These are phyloP conservation scores for Seiridium cupressi DNA, from an alignment of 2,329 filamentous ascomycete genomes.

Conservation along the genomic window DNA sequence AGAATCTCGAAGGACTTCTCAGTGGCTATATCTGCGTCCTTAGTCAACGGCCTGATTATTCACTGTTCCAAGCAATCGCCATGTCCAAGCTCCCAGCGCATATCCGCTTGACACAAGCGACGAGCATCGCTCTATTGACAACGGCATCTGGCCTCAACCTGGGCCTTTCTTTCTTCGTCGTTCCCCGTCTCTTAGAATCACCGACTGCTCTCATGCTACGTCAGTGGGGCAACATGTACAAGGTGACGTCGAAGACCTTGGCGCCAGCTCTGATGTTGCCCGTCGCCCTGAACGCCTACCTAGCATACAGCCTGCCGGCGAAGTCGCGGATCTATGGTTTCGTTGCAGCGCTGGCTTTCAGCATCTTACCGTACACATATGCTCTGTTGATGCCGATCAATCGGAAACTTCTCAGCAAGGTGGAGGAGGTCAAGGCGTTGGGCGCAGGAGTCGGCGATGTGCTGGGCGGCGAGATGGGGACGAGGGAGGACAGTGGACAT, in stretches of 20 bases:
- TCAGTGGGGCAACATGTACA: slow-evolving; percentile 50
- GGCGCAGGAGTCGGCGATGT: slow-evolving; percentile 7
- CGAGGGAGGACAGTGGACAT: slow-evolving; percentile 11
- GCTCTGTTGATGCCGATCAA: slow-evolving; percentile 46
- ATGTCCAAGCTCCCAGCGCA: slow-evolving; percentile 2
- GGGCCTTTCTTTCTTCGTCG: slow-evolving; percentile 38
- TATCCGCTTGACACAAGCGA: slow-evolving; percentile 45
- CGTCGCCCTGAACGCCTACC: slow-evolving; percentile 39
- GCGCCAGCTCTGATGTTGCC: slow-evolving; percentile 37
- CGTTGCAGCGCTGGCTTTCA: slow-evolving; percentile 42
- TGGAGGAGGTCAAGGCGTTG: slow-evolving; percentile 32
- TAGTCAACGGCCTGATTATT: too few species aligned
- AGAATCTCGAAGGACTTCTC: too few species aligned
- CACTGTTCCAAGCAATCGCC: too few species aligned
- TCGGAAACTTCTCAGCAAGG: slow-evolving; percentile 42
- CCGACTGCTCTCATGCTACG: slow-evolving; percentile 53
- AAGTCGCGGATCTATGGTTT: slow-evolving; percentile 36
- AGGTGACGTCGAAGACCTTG: slow-evolving; percentile 35
- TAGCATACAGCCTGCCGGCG: slow-evolving; percentile 35
- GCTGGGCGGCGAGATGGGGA: background rate
- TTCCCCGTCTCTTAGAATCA: slow-evolving; percentile 53
- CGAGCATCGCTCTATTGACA: slow-evolving; percentile 49
- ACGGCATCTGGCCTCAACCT: slow-evolving; percentile 37
- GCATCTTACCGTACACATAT: slow-evolving; percentile 51
- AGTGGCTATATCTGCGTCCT: too few species aligned